Percentiles rank a stretch among this genome's conserved stretches.
phyloP scores from a whole-genome alignment of 2,329 filamentous ascomycete genomes.

The Talaromyces sp. region DNA sequence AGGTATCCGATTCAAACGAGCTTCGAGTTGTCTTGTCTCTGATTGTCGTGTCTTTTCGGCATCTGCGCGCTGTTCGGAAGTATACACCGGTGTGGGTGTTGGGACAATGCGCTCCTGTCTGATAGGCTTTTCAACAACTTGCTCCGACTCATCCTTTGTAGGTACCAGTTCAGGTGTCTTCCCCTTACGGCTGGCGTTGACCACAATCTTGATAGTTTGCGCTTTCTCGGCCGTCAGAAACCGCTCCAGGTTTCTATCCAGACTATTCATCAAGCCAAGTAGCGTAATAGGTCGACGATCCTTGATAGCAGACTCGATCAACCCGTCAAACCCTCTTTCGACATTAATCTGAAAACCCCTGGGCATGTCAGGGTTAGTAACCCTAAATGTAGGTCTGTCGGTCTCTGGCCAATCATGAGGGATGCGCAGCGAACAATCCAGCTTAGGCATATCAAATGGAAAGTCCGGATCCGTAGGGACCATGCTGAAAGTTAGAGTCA shows the following conservation, averaged over 20 bases:
- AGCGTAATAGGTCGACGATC: constrained; percentile 53
- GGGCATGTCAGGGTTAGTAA: constrained; percentile 69
- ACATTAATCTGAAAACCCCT: constrained; percentile 73
- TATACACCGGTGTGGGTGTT: constrained; percentile 42
- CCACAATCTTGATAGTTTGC: constrained; percentile 69
- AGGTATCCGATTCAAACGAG: constrained; percentile 67
- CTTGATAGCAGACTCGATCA: constrained; percentile 56
- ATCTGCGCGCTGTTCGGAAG: constrained; percentile 58
- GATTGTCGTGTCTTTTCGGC: constrained; percentile 64
- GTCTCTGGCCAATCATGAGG: constrained; percentile 59
- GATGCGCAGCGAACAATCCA: constrained; percentile 67
- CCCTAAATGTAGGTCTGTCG: constrained; percentile 57
- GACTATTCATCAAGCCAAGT: constrained; percentile 63
- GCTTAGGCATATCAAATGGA: constrained; percentile 68
- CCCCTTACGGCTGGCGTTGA: constrained; percentile 50
- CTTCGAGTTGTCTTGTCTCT: constrained; percentile 71
- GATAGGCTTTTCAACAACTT: background rate
- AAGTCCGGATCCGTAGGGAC: constrained; percentile 79
- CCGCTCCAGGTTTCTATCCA: constrained; percentile 70
- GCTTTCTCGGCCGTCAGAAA: constrained; percentile 69
- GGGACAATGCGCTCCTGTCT: background rate
- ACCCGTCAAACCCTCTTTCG: constrained; percentile 67
- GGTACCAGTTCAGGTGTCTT: background rate
- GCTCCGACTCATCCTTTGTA: constrained; percentile 13
- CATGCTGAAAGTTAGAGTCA: constrained; percentile 63